phyloP scores from a whole-genome alignment of 768 basidiomycete genomes.

The Boletus rufocinnamomeus region DNA sequence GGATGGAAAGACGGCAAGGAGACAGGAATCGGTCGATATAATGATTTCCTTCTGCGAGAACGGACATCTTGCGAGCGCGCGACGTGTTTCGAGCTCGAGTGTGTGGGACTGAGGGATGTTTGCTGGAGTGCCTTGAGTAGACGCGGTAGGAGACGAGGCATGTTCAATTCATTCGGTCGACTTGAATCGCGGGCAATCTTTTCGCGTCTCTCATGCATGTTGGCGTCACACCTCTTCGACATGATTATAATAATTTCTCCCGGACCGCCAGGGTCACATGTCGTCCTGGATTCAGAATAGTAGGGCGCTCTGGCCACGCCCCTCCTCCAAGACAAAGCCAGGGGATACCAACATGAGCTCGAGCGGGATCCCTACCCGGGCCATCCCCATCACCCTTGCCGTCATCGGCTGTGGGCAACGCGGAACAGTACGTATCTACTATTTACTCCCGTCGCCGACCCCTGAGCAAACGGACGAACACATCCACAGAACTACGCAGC shows the following conservation, averaged over 20 bases:
- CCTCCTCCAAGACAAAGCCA: constrained; percentile 27
- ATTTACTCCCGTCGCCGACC: neutral
- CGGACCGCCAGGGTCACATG: constrained; percentile 22
- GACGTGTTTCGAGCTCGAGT: constrained; percentile 15
- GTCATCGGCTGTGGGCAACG: constrained; percentile 85
- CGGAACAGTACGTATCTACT: constrained; percentile 55
- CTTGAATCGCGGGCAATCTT: neutral
- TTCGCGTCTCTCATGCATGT: too few relatives aligned
- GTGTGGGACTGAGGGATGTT: constrained; percentile 21
- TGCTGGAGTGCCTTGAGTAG: constrained; percentile 47
- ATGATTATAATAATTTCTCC: neutral
- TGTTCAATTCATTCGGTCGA: constrained; percentile 25
- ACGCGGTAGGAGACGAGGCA: constrained; percentile 75
- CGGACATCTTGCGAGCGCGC: constrained; percentile 9
- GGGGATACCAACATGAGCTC: constrained; percentile 20
- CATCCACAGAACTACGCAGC: constrained; percentile 55
- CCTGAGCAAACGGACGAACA: neutral
- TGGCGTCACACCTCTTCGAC: too few relatives aligned
- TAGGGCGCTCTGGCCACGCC: constrained; percentile 39
- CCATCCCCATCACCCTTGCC: constrained; percentile 63
- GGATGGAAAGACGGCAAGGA: constrained; percentile 46
- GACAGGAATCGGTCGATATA: constrained; percentile 36
- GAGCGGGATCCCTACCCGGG: neutral
- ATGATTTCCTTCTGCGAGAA: constrained; percentile 33
- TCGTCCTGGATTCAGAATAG: constrained; percentile 27